Base-by-base conservation (phyloP, 225 moss, liverwort and hornwort species). In the Polytrichum formosum region DNA sequence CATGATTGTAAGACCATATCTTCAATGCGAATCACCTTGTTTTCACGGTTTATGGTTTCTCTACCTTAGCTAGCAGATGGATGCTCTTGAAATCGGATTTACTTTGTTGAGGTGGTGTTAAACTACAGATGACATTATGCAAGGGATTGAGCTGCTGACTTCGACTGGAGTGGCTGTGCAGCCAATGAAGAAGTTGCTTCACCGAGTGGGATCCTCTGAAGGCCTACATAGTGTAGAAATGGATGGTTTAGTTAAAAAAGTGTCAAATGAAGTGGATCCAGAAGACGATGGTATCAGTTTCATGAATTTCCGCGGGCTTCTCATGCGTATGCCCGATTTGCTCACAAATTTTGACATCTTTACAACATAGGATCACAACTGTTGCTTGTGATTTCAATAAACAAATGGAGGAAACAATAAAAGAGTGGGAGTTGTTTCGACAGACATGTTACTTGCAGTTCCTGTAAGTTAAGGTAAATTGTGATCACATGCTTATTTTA, bases 291-390 rank as follows among this genome's bases (percentile, higher is more conserved):
- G 97, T 0, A 62, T 98, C 23, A 80, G 80, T 18, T 98, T 88
- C 55, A 92, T 87, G 78, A 92, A 98, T 31, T 98, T 98, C 72
- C 75, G 91, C 2, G 85, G 90, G 18, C 79, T 98, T 69, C 77
- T 98, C 5, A 87, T 90, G 78, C 76, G 90, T 6, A 98, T 94
- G 94, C 97, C 94, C 5, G 97, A 98, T 64, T 82, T 98, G 23
- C 75, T 91, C 2, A 77, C 76, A 62, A 98, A 94, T 64, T 98
- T 94, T 79, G 70, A 85, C 64, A 83, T 89, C 2, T 85, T 85
- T 53, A 23, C 70, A 1, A 9, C 6, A 58, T 58, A 21, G 23
- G 21, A 58, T 13, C 13, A 46, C 2, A 4, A 46, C 46, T 46
- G 0, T 46, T 13, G 46, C 46, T 2, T 13, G 13, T 7, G 46